Percentiles rank a stretch among this genome's conserved stretches.
Conservation (phyloP, 2,329 filamentous ascomycete species). For the Lachnellula suecica region DNA sequence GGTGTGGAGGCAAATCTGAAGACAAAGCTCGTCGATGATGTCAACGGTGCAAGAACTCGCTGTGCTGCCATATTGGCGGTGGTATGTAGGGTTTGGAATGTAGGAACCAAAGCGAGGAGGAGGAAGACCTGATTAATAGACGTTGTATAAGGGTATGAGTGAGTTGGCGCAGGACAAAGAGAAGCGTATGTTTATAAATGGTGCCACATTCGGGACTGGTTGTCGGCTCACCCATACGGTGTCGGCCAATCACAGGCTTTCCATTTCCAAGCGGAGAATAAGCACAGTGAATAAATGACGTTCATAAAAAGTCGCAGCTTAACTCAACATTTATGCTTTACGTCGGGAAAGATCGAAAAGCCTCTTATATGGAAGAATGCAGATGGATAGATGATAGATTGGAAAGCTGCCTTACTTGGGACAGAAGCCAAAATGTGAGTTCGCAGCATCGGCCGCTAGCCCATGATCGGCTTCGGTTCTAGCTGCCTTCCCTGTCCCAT, state of each 20-base stretch:
- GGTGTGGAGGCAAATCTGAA: conserved; percentile 29
- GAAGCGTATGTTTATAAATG: conserved; percentile 1
- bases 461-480: neutral
- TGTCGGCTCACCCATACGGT: conserved; percentile 3
- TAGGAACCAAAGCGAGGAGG: neutral
- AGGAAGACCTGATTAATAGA: neutral
- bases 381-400: no score
- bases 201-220: neutral
- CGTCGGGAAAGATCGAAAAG: neutral
- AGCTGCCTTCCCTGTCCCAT: neutral
- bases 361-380: neutral
- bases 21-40: conserved; percentile 29
- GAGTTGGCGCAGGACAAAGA: neutral
- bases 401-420: neutral
- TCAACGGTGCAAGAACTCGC: conserved; percentile 29
- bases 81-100: neutral
- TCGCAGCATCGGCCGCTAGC: neutral
- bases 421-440: neutral
- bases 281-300: neutral
- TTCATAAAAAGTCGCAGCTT: neutral
- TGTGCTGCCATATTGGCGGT: conserved; percentile 28
- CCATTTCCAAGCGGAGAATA: conserved; percentile 1
- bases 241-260: conserved; percentile 3
- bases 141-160: conserved; percentile 1
- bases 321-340: neutral